Base-by-base conservation (phyloP, 169 alveolate genomes). In the Plasmodium reichenowi region DNA sequence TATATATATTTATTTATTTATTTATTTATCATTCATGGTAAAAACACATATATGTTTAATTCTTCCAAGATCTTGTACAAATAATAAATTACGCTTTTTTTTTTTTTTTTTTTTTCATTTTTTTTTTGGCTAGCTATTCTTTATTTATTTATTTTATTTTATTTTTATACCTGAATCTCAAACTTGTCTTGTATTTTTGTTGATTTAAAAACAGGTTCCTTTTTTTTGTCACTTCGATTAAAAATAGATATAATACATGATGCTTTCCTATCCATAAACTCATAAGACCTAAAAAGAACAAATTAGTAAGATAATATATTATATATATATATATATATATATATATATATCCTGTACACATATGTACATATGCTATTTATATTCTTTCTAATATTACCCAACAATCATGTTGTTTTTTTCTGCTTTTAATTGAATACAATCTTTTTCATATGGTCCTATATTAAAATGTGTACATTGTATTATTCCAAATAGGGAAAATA, bases 381-480 rank as follows among this genome's bases (percentile, higher is more conserved):
- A 7, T 60, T 62, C 22, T 48, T 17, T 60, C 9, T 38, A 38
- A 38, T 38, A 38, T 26, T 83, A 83, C 91, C 91, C 91, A 67
- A 68, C 91, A 54, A 83, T 63, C 48, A 59, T 38, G 64, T 83
- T 83, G 56, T 83, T 67, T 24, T 52, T 68, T 10, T 68, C 72
- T 32, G 70, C 85, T 5, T 66, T 72, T 12, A 83, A 43, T 26
- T 83, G 83, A 68, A 83, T 48, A 62, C 91, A 83, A 43, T 83
- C 91, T 12, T 58, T 67, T 32, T 83, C 91, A 59, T 63, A 48
- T 2, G 91, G 74, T 12, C 43, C 54, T 83, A 83, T 38, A 26
- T 47, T 67, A 68, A 83, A 58, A 59, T 83, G 91, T 5, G 91
- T 83, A 63, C 83, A 83, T n/a, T 26, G 62, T 45, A 68, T 63